These are phyloP conservation scores for Ceratocystis variospora DNA, from an alignment of 2,329 filamentous ascomycete species.

Conservation along the genomic window DNA sequence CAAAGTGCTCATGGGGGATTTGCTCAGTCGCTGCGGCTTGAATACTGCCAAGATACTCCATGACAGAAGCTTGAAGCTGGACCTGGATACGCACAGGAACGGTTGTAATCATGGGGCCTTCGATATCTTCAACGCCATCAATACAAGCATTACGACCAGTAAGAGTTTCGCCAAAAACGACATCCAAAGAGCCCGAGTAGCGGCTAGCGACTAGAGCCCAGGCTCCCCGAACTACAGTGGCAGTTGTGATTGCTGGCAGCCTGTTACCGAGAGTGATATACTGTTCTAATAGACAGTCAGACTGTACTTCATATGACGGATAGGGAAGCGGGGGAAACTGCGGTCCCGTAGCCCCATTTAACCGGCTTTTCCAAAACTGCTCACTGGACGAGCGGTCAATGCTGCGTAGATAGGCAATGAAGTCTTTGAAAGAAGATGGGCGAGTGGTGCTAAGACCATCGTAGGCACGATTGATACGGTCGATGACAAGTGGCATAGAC, in stretches of 20 bases:
- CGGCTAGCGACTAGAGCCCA: slow-evolving; percentile 43
- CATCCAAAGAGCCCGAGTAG: slow-evolving; percentile 39
- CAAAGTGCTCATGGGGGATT: slow-evolving; percentile 52
- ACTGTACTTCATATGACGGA: slow-evolving; percentile 35
- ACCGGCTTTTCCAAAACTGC: slow-evolving; percentile 34
- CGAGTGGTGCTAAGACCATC: slow-evolving; percentile 23
- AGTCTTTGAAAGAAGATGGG: slow-evolving; percentile 31
- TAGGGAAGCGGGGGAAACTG: slow-evolving; percentile 38
- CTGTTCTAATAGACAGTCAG: slow-evolving; percentile 40
- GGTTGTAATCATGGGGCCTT: slow-evolving; percentile 48
- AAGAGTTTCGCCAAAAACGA: slow-evolving; percentile 46
- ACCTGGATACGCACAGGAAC: slow-evolving; percentile 41
- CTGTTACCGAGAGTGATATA: slow-evolving; percentile 31
- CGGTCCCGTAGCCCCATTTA: slow-evolving; percentile 32
- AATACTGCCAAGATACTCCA: slow-evolving; percentile 41
- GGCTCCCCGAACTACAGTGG: slow-evolving; percentile 44
- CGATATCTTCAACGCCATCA: slow-evolving; percentile 38
- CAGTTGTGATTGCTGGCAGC: slow-evolving; percentile 32
- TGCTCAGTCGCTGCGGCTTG: slow-evolving; percentile 42
- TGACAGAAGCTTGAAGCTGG: slow-evolving; percentile 30
- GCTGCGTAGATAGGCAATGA: slow-evolving; percentile 34
- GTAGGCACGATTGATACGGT: slow-evolving; percentile 35
- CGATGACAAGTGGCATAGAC: slow-evolving; percentile 38
- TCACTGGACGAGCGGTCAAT: slow-evolving; percentile 31
- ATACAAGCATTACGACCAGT: slow-evolving; percentile 41